Conservation (phyloP, 495 filamentous ascomycete genomes). For the Parachaetomium inaequale region DNA sequence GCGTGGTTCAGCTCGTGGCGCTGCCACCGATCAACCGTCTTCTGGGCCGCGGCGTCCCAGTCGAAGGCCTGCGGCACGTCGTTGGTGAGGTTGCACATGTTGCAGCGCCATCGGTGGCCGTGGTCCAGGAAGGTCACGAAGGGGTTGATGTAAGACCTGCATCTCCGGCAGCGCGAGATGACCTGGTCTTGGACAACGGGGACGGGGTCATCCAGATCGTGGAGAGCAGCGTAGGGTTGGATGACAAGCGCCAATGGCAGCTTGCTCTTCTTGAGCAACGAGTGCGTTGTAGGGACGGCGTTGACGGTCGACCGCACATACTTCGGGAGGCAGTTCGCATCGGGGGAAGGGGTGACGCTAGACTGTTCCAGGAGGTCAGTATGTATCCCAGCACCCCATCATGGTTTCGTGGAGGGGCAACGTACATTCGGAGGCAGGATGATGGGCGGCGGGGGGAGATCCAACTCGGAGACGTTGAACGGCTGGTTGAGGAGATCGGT, state of each 20-base stretch:
- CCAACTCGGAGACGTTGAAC: constrained; percentile 88
- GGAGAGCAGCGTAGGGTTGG: constrained; percentile 88
- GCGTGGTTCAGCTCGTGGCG: constrained; percentile 87
- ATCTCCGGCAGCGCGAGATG: constrained; percentile 91
- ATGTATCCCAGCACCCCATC: neutral
- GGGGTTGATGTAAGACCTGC: constrained; percentile 95
- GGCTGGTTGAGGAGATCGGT: constrained; percentile 88
- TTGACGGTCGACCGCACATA: constrained; percentile 95
- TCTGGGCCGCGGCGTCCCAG: constrained; percentile 89
- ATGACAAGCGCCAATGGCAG: constrained; percentile 94
- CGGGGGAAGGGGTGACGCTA: constrained; percentile 85
- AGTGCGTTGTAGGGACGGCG: constrained; percentile 84
- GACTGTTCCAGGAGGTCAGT: constrained; percentile 55
- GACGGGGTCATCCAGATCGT: constrained; percentile 85
- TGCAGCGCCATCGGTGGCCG: constrained; percentile 96
- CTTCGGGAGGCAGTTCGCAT: constrained; percentile 89
- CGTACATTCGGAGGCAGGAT: constrained; percentile 88
- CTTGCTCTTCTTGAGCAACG: constrained; percentile 91
- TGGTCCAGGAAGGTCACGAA: constrained; percentile 95
- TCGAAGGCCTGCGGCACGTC: constrained; percentile 98
- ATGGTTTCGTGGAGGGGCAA: constrained; percentile 14
- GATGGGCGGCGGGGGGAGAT: constrained; percentile 87
- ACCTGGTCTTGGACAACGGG: constrained; percentile 95
- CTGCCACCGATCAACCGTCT: constrained; percentile 84
- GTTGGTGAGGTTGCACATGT: constrained; percentile 99